Conservation (phyloP, 495 filamentous ascomycete species). For the Cercophora samala region DNA sequence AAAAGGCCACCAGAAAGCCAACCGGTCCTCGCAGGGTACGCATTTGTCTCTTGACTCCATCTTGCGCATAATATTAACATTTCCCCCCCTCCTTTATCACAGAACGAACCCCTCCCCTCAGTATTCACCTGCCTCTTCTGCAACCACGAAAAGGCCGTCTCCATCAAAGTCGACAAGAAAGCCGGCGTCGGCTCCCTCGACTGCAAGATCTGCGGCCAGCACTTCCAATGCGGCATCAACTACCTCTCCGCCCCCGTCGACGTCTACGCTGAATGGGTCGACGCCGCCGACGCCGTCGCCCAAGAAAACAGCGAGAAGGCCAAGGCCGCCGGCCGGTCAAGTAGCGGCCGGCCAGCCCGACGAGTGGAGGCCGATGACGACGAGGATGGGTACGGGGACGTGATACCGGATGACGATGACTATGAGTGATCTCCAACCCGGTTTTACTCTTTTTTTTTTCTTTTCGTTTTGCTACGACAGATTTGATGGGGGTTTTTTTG, state of each 20-base stretch:
- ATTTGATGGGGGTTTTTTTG: neutral
- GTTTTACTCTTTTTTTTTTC: neutral
- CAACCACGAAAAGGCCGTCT: conserved; percentile 90
- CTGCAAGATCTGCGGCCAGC: conserved; percentile 91
- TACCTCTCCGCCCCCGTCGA: conserved; percentile 88
- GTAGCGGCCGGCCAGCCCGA: conserved; percentile 23
- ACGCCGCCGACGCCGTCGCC: conserved; percentile 67
- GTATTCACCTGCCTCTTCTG: conserved; percentile 96
- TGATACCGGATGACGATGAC: conserved; percentile 44
- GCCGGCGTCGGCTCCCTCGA: conserved; percentile 73
- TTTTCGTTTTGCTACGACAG: neutral
- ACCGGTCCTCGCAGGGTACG: conserved; percentile 77
- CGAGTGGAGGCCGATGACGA: conserved; percentile 44
- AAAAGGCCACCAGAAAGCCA: conserved; percentile 85
- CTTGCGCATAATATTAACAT: neutral
- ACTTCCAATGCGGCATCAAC: conserved; percentile 87
- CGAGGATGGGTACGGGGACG: conserved; percentile 43
- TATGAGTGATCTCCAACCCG: conserved; percentile 32
- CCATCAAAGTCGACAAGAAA: conserved; percentile 90
- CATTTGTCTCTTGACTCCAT: neutral
- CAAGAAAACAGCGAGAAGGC: conserved; percentile 33
- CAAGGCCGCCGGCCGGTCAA: conserved; percentile 7
- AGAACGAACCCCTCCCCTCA: conserved; percentile 85
- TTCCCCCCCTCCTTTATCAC: conserved; percentile 6
- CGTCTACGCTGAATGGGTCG: conserved; percentile 97